Evolutionary conservation across 2,329 filamentous ascomycete genomes (phyloP).

Genomic region (Penicillium sp.): DNA sequence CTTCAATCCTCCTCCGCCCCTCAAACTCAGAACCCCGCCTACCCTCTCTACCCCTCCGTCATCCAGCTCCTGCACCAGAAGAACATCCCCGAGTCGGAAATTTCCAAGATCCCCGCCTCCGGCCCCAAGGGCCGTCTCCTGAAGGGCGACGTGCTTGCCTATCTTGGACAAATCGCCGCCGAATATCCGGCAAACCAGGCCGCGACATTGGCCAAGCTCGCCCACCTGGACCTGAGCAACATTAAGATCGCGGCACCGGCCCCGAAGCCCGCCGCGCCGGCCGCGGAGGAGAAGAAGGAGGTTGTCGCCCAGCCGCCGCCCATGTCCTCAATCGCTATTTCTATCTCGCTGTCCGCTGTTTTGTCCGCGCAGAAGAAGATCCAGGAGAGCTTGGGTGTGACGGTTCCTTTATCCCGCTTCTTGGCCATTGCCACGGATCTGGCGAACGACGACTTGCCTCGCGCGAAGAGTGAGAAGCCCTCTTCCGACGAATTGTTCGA

Average conservation of each 20-base stretch:
- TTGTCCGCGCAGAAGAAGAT: conserved; percentile 79
- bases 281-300: conserved; percentile 37
- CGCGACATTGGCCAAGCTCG: conserved; percentile 70
- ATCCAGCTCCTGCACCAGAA: conserved; percentile 77
- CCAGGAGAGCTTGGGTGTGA: conserved; percentile 73
- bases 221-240: conserved; percentile 90
- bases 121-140: conserved; percentile 86
- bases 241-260: conserved; percentile 68
- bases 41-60: conserved; percentile 71
- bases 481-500: conserved; percentile 85
- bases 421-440: conserved; percentile 80
- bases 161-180: conserved; percentile 74
- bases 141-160: conserved; percentile 93
- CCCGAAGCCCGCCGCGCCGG: conserved; percentile 32
- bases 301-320: conserved; percentile 31
- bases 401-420: conserved; percentile 82
- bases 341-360: conserved; percentile 77
- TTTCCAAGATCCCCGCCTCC: conserved; percentile 80
- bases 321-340: conserved; percentile 60
- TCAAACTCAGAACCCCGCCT: conserved; percentile 46
- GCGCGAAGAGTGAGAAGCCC: conserved; percentile 63
- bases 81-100: conserved; percentile 71
- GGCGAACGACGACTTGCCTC: conserved; percentile 83
- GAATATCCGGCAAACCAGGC: conserved; percentile 72
- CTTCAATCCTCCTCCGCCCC: conserved; percentile 37